Evolutionary conservation across 2,329 filamentous ascomycete species (phyloP).

Genomic region (Aspergillus flavus): DNA sequence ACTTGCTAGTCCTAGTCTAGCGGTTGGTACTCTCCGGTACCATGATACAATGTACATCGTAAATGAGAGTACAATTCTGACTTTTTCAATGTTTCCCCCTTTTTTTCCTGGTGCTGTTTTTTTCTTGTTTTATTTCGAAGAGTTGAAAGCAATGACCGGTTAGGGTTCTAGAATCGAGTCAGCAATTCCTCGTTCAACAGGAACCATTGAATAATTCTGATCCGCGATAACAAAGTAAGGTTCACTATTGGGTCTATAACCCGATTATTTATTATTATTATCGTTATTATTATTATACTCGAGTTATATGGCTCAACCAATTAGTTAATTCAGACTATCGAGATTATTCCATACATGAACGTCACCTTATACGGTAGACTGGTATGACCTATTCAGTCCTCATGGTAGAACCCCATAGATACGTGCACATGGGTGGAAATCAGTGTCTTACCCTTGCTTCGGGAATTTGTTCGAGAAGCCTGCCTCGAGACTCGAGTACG

Average conservation of each 20-base stretch:
- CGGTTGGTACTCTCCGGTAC: neutral
- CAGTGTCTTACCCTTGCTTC: neutral
- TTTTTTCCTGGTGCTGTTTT: neutral
- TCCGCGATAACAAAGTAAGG: neutral
- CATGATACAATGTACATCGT: slow-evolving; percentile 1
- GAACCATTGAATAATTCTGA: neutral
- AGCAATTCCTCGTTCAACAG: neutral
- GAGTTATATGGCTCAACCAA: no score
- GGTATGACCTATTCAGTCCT: neutral
- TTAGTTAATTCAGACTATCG: no score
- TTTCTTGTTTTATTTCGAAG: neutral
- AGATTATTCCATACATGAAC: no score
- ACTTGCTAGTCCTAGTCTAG: neutral
- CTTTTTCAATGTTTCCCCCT: neutral
- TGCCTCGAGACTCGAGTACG: neutral
- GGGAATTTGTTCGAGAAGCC: neutral
- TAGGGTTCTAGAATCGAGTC: neutral
- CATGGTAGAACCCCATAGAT: neutral
- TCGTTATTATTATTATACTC: no score
- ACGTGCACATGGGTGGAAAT: neutral
- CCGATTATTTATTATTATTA: no score
- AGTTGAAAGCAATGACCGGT: neutral
- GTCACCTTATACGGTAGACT: neutral
- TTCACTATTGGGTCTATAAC: neutral
- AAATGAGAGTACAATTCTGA: neutral